Conservation (phyloP, 2,329 filamentous ascomycete species). For the Drechslera avenae region DNA sequence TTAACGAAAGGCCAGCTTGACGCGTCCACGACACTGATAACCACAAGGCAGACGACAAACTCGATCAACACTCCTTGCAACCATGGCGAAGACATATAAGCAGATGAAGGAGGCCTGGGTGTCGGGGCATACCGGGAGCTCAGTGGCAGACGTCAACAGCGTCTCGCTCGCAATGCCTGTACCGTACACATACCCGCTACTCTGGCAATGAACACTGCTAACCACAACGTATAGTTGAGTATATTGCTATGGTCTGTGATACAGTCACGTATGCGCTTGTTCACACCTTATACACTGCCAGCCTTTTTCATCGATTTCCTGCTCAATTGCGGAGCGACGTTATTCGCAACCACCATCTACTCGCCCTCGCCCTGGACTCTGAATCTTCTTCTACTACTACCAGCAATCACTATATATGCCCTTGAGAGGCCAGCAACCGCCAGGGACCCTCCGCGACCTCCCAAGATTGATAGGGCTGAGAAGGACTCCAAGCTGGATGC, state of each 20-base stretch:
- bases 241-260: conserved; percentile 87
- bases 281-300: conserved; percentile 72
- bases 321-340: conserved; percentile 79
- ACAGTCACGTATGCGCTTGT: conserved; percentile 82
- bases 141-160: conserved; percentile 82
- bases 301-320: conserved; percentile 80
- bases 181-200: conserved; percentile 40
- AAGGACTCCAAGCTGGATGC: conserved; percentile 49
- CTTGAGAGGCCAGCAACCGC: conserved; percentile 34
- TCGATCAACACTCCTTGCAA: conserved; percentile 13
- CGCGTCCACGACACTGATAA: conserved; percentile 20
- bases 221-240: conserved; percentile 65
- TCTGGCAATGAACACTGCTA: conserved; percentile 24
- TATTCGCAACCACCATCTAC: conserved; percentile 88
- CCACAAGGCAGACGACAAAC: conserved; percentile 16
- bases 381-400: conserved; percentile 73
- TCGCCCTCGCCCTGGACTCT: conserved; percentile 75
- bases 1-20: conserved; percentile 23
- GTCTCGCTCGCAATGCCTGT: conserved; percentile 87
- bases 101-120: conserved; percentile 94
- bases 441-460: conserved; percentile 27
- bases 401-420: conserved; percentile 67
- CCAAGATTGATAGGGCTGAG: conserved; percentile 23
- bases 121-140: conserved; percentile 83
- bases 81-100: conserved; percentile 71